Evolutionary conservation across 2,329 filamentous ascomycete genomes (phyloP).

Genomic region (Didymella segeticola): DNA sequence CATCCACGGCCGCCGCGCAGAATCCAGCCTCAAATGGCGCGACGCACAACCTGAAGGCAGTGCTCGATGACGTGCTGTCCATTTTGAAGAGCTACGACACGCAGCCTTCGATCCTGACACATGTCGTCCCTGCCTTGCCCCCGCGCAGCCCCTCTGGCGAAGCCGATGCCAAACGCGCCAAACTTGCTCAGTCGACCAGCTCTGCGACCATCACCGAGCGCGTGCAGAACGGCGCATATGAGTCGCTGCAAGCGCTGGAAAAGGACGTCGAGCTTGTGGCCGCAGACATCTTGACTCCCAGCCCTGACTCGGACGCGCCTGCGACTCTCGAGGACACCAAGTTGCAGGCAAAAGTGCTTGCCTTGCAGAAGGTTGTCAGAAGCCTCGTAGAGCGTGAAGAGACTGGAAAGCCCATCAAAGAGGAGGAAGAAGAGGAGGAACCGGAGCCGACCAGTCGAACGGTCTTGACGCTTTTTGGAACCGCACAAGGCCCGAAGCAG

Average conservation of each 20-base stretch:
- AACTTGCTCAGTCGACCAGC: constrained; percentile 44
- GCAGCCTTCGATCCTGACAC: constrained; percentile 54
- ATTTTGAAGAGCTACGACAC: constrained; percentile 55
- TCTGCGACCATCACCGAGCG: constrained; percentile 48
- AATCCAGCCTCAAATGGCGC: constrained; percentile 23
- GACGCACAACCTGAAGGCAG: constrained; percentile 37
- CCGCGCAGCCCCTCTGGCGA: constrained; percentile 46
- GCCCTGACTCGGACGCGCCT: constrained; percentile 35
- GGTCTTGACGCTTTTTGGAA: constrained; percentile 79
- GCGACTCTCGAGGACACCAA: constrained; percentile 45
- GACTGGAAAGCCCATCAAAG: constrained; percentile 30
- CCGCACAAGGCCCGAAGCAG: constrained; percentile 75
- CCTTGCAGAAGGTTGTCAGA: constrained; percentile 43
- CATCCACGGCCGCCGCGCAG: constrained; percentile 30
- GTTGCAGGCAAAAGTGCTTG: constrained; percentile 41
- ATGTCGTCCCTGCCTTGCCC: constrained; percentile 40
- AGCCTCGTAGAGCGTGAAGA: constrained; percentile 41
- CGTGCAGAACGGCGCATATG: constrained; percentile 49
- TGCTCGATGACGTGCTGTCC: constrained; percentile 51
- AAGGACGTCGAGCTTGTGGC: constrained; percentile 52
- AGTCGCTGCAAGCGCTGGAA: constrained; percentile 51
- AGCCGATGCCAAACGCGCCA: constrained; percentile 55
- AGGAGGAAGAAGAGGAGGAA: constrained; percentile 27
- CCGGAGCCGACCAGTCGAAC: constrained; percentile 55
- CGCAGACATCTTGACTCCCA: constrained; percentile 47